Percentiles rank a stretch among this genome's conserved stretches.
phyloP scores from a whole-genome alignment of 176 grass and related monocot species.

The Chrysopogon serrulatus region DNA sequence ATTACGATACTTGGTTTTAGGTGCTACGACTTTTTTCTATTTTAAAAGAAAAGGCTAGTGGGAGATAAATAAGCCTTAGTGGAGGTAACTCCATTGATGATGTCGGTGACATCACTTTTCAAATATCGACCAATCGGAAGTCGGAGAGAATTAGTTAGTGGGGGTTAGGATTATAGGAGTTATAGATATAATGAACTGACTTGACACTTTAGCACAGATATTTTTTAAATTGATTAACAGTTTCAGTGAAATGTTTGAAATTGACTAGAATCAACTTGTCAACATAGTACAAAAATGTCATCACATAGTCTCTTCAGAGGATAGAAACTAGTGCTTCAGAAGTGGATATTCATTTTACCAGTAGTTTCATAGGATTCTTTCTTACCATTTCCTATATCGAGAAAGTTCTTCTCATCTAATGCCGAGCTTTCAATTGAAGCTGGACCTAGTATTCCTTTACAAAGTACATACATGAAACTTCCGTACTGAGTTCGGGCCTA shows the following conservation, averaged over 20 bases:
- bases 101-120: too few species aligned
- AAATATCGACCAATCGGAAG: too few species aligned
- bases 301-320: not conserved
- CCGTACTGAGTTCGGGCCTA: not conserved
- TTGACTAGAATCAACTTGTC: not conserved
- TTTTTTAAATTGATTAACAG: not conserved
- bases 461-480: constrained; percentile 4
- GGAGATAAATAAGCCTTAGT: too few species aligned
- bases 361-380: not conserved
- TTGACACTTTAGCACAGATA: not conserved
- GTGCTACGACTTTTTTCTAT: too few species aligned
- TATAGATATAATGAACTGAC: not conserved
- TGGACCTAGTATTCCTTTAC: not conserved
- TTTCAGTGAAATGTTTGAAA: not conserved
- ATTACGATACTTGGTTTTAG: too few species aligned
- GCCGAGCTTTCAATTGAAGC: not conserved
- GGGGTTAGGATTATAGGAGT: too few species aligned
- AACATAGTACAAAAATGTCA: not conserved
- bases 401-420: not conserved
- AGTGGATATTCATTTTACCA: not conserved
- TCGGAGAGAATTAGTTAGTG: too few species aligned
- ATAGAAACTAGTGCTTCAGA: not conserved
- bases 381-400: not conserved
- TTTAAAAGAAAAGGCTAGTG: too few species aligned
- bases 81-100: too few species aligned